These are phyloP conservation scores for Solanum raphanifolium DNA, from an alignment of 257 asterid genomes.

Conservation along the genomic window DNA sequence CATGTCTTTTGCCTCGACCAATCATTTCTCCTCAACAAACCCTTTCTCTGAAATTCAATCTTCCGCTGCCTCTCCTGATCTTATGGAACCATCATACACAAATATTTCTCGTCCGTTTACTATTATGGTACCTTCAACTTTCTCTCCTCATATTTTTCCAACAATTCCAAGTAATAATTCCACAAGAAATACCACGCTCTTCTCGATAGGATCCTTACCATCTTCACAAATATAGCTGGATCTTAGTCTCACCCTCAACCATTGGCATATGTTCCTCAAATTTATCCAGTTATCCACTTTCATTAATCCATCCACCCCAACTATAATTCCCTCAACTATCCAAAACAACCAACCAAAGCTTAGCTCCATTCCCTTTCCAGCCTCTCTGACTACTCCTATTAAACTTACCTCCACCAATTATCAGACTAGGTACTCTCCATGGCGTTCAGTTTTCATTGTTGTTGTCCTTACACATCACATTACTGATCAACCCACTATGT, in stretches of 20 bases:
- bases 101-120: background rate
- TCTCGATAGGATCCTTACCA: background rate
- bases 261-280: background rate
- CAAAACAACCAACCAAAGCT: background rate
- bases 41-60: background rate
- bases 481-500: background rate
- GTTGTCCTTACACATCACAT: background rate
- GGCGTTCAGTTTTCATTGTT: background rate
- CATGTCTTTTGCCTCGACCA: background rate
- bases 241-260: background rate
- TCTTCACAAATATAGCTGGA: background rate
- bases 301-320: background rate
- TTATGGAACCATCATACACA: background rate
- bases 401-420: background rate
- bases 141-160: background rate
- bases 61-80: background rate
- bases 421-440: background rate
- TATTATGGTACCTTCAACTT: background rate
- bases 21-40: background rate
- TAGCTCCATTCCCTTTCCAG: background rate
- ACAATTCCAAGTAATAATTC: background rate
- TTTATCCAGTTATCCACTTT: background rate
- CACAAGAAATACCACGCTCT: background rate
- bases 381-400: background rate
- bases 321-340: background rate